Conservation (phyloP, 2,329 filamentous ascomycete genomes). For the Colletotrichum caudatum region DNA sequence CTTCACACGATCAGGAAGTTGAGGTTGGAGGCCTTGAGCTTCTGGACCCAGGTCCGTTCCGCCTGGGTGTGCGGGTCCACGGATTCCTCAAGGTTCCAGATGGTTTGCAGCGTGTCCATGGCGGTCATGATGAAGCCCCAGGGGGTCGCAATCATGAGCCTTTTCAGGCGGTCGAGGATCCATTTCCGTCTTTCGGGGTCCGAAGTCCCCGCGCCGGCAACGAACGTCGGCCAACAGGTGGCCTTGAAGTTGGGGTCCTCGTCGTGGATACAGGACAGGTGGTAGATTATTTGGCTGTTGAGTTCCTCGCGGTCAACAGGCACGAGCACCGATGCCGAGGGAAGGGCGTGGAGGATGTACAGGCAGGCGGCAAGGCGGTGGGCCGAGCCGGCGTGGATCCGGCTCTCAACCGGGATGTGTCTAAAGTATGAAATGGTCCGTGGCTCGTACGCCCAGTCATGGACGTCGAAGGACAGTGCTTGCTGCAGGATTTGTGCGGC, state of each 20-base stretch:
- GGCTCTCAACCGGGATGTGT: constrained; percentile 51
- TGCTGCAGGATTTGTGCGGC: constrained; percentile 52
- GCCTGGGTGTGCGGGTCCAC: constrained; percentile 39
- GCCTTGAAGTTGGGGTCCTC: constrained; percentile 67
- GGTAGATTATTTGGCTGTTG: constrained; percentile 59
- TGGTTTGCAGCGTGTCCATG: constrained; percentile 57
- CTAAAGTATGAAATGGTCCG: constrained; percentile 51
- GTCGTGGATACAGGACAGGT: constrained; percentile 61
- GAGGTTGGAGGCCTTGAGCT: constrained; percentile 55
- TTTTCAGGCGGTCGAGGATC: constrained; percentile 60
- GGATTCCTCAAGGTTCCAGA: constrained; percentile 54
- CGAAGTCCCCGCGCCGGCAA: constrained; percentile 65
- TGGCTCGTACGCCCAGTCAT: constrained; percentile 55
- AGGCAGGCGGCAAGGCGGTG: constrained; percentile 59
- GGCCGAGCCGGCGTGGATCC: constrained; percentile 56
- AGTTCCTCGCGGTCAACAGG: constrained; percentile 51
- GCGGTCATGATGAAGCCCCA: constrained; percentile 64
- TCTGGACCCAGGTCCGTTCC: constrained; percentile 57
- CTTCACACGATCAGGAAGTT: constrained; percentile 59
- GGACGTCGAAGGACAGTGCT: constrained; percentile 56
- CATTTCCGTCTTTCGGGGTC: constrained; percentile 58
- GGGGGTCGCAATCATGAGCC: constrained; percentile 55
- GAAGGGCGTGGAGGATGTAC: constrained; percentile 59
- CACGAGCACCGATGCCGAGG: constrained; percentile 47
- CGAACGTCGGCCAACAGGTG: constrained; percentile 68